Evolutionary conservation across 1,284 basidiomycete genomes (phyloP), one percentile per base, ranked within the genome.

Genomic region (Trametes sp.): DNA sequence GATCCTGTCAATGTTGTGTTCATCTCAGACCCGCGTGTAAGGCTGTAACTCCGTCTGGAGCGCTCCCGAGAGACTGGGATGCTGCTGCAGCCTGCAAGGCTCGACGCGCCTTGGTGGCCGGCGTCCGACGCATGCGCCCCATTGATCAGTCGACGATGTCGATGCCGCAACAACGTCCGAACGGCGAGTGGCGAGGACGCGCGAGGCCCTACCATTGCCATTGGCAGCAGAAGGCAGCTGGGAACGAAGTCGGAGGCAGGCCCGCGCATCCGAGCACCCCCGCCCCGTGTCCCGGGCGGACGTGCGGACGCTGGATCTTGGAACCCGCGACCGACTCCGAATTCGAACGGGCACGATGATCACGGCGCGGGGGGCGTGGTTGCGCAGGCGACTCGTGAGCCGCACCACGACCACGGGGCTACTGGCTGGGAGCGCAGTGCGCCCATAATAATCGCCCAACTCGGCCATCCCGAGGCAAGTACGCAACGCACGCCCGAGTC

Each of bases 251-350:
- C 31, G 57, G 57, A 53, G 36, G 42, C 57, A 59, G 57, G 57
- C 24, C 57, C 57, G 57, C 24, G 28, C 50, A 38, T 48, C 57
- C 57, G 57, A 45, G 8, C 41, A 29, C 42, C 42, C 42, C 42
- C 42, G 46, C 46, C 46, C 13, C 26, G 45, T 16, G 45, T 26
- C 24, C 42, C 42, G 8, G 7, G 42, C 5, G 42, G 9, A 8
- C 42, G 24, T 23, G n/a, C n/a, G n/a, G 23, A 45, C 16, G 38
- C 16, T 41, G 16, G 31, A 33, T 11, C 31, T 33, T 11, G 5
- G 31, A 33, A 11, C 5, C 31, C 6, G 31, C 5, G 38, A 5
- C n/a, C n/a, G n/a, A n/a, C n/a, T n/a, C n/a, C n/a, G n/a, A n/a
- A n/a, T n/a, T n/a, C n/a, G n/a, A n/a, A n/a, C 7, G 42, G 21